Evolutionary conservation across 192 early-diverging fungal genomes (phyloP), one percentile per base, ranked within the genome.

Genomic region (Dimargaris verticillata): DNA sequence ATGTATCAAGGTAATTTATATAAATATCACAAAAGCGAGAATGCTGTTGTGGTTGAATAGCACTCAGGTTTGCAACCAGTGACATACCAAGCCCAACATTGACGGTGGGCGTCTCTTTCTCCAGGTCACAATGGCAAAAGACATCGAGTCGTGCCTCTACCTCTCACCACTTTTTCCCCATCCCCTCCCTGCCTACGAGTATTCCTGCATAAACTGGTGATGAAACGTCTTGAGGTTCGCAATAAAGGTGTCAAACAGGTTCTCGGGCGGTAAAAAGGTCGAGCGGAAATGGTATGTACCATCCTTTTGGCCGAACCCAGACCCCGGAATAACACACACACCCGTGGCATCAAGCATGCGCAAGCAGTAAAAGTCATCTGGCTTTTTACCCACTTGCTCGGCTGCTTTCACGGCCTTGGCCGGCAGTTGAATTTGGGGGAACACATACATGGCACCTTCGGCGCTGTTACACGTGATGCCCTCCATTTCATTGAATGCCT

Each of bases 361-460:
- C 78, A 98, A 69, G 72, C 87, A 89, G 75, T 98, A 98, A 51
- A 87, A 74, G 52, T 78, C 83, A 70, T 98, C 95, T 15, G 93
- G 87, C 70, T 82, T 68, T 73, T 82, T 79, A 29, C 85, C 82
- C 28, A 66, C 70, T n/a, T 68, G 70, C 44, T 78, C 68, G 46
- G 93, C 93, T 50, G 83, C 88, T 43, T 78, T 81, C 25, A 95
- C 72, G 45, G 91, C 90, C 61, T 80, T 83, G 55, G 70, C 55
- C 22, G 93, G 87, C 11, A 96, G 67, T 46, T 64, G 63, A 58
- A 98, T 81, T 29, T 66, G 74, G 17, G 95, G 95, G 81, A 96
- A 96, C 59, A 93, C 76, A 73, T 99, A 99, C 92, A 99, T 92
- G 57, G 95, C 87, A 53, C 95, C 95, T 68, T 89, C 80, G 0